These are phyloP conservation scores for Lojkania enalia DNA, from an alignment of 2,329 filamentous ascomycete species.

Conservation along the genomic window DNA sequence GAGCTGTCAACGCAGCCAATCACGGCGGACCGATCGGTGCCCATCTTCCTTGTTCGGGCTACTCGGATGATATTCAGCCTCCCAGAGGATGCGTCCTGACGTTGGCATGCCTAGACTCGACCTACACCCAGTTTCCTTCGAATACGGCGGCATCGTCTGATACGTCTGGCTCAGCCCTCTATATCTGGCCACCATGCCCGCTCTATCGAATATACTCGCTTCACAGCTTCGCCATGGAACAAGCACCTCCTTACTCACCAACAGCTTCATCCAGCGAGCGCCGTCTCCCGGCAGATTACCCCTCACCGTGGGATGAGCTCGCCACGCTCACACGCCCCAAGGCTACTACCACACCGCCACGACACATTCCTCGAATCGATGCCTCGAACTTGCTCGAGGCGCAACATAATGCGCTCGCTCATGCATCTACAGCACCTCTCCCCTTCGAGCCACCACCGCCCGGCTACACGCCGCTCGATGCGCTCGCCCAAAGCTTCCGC, in stretches of 20 bases:
- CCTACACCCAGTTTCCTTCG: no score
- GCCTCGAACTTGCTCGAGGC: not conserved
- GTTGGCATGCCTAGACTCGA: no score
- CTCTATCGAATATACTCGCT: no score
- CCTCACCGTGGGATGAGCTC: not conserved
- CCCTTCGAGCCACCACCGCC: constrained; percentile 12
- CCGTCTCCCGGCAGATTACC: constrained; percentile 12
- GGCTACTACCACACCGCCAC: constrained; percentile 2
- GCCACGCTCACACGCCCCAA: not conserved
- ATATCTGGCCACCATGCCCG: no score
- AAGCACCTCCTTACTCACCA: constrained; percentile 18
- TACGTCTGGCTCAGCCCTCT: no score
- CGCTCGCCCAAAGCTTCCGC: constrained; percentile 18
- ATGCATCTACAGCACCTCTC: constrained; percentile 1
- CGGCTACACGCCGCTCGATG: constrained; percentile 18
- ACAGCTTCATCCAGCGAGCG: constrained; percentile 7
- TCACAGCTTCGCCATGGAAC: constrained; percentile 6
- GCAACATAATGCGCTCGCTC: not conserved
- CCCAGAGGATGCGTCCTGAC: no score
- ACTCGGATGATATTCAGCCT: no score
- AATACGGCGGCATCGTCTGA: no score
- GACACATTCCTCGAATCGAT: not conserved
- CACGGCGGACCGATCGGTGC: no score
- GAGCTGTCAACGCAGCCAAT: no score
- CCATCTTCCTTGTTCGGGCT: no score